phyloP scores from a whole-genome alignment of 2,329 filamentous ascomycete genomes.

The Cyphellophora attinorum region DNA sequence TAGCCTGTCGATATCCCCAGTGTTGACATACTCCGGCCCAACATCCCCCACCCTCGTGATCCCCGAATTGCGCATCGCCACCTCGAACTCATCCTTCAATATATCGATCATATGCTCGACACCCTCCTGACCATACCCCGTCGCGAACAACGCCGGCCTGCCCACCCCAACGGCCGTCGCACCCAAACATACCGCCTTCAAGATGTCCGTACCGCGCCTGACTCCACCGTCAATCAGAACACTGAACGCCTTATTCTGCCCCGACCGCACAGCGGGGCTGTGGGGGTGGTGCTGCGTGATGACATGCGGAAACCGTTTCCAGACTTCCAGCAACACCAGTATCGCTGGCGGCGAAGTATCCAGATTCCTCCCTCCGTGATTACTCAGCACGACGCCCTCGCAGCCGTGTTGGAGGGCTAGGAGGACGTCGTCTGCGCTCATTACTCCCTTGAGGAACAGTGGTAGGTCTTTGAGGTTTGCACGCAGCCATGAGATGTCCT shows the following conservation, averaged over 20 bases:
- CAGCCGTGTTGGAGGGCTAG: slow-evolving; percentile 41
- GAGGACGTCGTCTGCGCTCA: slow-evolving; percentile 48
- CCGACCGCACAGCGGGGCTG: slow-evolving; percentile 10
- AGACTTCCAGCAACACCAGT: slow-evolving; percentile 43
- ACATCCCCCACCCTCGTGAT: slow-evolving; percentile 35
- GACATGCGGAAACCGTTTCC: slow-evolving; percentile 40
- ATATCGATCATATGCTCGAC: slow-evolving; percentile 46
- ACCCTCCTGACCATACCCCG: slow-evolving; percentile 46
- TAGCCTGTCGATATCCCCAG: slow-evolving; percentile 41
- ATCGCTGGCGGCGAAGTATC: slow-evolving; percentile 43
- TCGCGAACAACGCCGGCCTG: slow-evolving; percentile 42
- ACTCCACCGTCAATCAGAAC: slow-evolving; percentile 47
- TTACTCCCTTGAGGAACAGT: slow-evolving; percentile 49
- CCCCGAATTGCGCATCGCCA: slow-evolving; percentile 38
- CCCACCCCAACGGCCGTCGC: slow-evolving; percentile 47
- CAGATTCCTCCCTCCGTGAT: slow-evolving; percentile 51
- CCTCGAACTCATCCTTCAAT: slow-evolving; percentile 38
- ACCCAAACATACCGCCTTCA: slow-evolving; percentile 45
- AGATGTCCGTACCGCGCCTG: slow-evolving; percentile 43
- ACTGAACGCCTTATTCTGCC: slow-evolving; percentile 26
- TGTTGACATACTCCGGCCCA: slow-evolving; percentile 35
- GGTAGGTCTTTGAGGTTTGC: slow-evolving; percentile 36
- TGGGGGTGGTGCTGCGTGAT: slow-evolving; percentile 29
- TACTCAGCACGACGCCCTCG: slow-evolving; percentile 48
- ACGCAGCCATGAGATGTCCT: slow-evolving; percentile 46